Evolutionary conservation across 139 green algal genomes (phyloP).

Genomic region (Nannochloris sp.): DNA sequence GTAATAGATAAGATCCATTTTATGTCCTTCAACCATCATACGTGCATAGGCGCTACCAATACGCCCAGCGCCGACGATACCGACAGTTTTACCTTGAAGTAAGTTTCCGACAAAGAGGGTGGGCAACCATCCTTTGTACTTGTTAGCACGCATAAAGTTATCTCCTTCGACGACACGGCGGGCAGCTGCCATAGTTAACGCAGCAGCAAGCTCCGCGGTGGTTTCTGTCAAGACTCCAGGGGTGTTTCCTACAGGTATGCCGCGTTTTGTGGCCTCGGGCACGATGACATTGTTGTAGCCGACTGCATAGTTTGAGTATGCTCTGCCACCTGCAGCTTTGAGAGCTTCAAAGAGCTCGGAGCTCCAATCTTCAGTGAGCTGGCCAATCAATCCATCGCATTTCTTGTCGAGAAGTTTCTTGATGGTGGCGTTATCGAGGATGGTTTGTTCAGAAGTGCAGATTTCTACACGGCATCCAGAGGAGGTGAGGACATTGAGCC

Average conservation of each 20-base stretch:
- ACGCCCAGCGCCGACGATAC: slow-evolving; percentile 90
- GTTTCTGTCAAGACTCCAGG: slow-evolving; percentile 93
- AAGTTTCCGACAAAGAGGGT: slow-evolving; percentile 86
- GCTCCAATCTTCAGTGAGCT: slow-evolving; percentile 91
- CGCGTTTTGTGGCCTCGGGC: slow-evolving; percentile 69
- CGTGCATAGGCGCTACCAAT: slow-evolving; percentile 91
- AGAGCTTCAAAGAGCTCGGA: slow-evolving; percentile 85
- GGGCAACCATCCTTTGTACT: slow-evolving; percentile 96
- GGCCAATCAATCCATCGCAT: slow-evolving; percentile 95
- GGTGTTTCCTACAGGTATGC: slow-evolving; percentile 96
- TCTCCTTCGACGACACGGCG: slow-evolving; percentile 90
- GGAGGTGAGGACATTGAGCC: slow-evolving; percentile 75
- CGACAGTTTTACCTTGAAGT: slow-evolving; percentile 85
- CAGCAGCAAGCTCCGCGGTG: slow-evolving; percentile 90
- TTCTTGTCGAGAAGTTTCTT: slow-evolving; percentile 78
- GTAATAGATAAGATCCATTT: slow-evolving; percentile 98
- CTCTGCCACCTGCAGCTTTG: slow-evolving; percentile 72
- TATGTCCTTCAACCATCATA: slow-evolving; percentile 99
- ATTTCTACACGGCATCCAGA: slow-evolving; percentile 63
- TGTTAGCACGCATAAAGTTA: slow-evolving; percentile 88
- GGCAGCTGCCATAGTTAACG: slow-evolving; percentile 88
- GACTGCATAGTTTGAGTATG: slow-evolving; percentile 97
- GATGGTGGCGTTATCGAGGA: slow-evolving; percentile 81
- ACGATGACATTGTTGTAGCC: slow-evolving; percentile 99
- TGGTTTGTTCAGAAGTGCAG: slow-evolving; percentile 63